Percentiles rank a stretch among this genome's conserved stretches.
phyloP scores from a whole-genome alignment of 306 rosid species.

The Gastrolobium bilobum region DNA sequence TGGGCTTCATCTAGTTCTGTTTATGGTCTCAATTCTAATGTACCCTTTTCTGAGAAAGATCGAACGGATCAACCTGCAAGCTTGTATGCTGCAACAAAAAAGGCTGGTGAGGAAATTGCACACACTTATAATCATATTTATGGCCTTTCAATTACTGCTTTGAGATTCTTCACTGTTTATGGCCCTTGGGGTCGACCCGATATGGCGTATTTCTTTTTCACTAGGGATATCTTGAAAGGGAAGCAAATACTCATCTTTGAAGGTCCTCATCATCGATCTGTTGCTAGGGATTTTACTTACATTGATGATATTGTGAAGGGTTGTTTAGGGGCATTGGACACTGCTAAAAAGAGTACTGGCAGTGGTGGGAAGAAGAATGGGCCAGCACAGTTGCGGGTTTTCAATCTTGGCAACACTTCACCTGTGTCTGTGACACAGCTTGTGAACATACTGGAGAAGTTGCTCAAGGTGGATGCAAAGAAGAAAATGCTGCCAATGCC shows the following conservation, averaged over 20 bases:
- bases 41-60: conserved; percentile 56
- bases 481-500: conserved; percentile 48
- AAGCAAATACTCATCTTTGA: conserved; percentile 47
- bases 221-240: conserved; percentile 49
- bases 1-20: conserved; percentile 65
- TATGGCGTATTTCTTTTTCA: conserved; percentile 60
- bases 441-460: conserved; percentile 55
- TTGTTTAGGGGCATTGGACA: conserved; percentile 56
- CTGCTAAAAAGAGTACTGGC: conserved; percentile 54
- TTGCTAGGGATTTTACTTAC: conserved; percentile 59
- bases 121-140: conserved; percentile 55
- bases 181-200: conserved; percentile 66
- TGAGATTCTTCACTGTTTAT: conserved; percentile 60
- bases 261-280: conserved; percentile 45
- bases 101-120: conserved; percentile 61
- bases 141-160: conserved; percentile 54
- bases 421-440: conserved; percentile 49
- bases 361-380: conserved; percentile 49
- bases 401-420: conserved; percentile 52
- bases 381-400: conserved; percentile 48
- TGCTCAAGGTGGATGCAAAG: conserved; percentile 47
- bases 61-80: conserved; percentile 59
- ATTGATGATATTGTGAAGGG: conserved; percentile 61
- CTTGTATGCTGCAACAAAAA: conserved; percentile 57
- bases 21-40: conserved; percentile 54